A percentile compares a stretch with the other conserved stretches of the same genome.
phyloP scores from a whole-genome alignment of 1,284 basidiomycete species.

The Ustilago shanxiensis region DNA sequence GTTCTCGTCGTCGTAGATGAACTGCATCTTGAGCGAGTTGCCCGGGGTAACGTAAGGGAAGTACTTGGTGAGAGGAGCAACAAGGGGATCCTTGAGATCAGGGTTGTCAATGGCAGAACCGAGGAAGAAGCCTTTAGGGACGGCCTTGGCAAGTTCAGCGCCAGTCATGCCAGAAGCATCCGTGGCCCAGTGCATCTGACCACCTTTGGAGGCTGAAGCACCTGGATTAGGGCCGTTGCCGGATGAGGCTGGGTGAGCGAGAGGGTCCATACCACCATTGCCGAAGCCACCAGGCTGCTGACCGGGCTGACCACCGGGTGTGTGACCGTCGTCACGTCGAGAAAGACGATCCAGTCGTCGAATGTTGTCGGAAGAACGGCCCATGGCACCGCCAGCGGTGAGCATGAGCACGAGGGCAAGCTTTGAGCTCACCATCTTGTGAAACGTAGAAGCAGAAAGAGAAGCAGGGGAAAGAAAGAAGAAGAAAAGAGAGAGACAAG shows the following conservation, averaged over 20 bases:
- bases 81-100: slow-evolving; percentile 37
- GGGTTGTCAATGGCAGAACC: slow-evolving; percentile 35
- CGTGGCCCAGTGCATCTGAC: slow-evolving; percentile 42
- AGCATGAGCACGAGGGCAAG: slow-evolving; percentile 41
- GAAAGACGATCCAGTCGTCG: slow-evolving; percentile 36
- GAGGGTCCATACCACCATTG: slow-evolving; percentile 23
- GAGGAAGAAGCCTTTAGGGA: slow-evolving; percentile 42
- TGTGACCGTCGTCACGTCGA: slow-evolving; percentile 6
- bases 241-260: slow-evolving; percentile 23
- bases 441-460: not conserved
- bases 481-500: not conserved
- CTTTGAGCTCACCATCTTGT: slow-evolving; percentile 41
- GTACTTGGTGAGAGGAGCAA: slow-evolving; percentile 18
- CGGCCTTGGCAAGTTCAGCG: slow-evolving; percentile 23
- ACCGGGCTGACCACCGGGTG: not conserved
- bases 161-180: slow-evolving; percentile 43
- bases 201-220: slow-evolving; percentile 11
- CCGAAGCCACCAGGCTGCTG: slow-evolving; percentile 7
- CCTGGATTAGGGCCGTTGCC: not conserved
- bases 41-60: slow-evolving; percentile 31
- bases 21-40: slow-evolving; percentile 45
- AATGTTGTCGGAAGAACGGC: slow-evolving; percentile 15
- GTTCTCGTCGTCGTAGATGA: slow-evolving; percentile 34
- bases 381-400: slow-evolving; percentile 47
- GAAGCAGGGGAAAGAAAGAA: not conserved